phyloP scores from a whole-genome alignment of 139 green algal species.

The Astrephomene gubernaculifera region DNA sequence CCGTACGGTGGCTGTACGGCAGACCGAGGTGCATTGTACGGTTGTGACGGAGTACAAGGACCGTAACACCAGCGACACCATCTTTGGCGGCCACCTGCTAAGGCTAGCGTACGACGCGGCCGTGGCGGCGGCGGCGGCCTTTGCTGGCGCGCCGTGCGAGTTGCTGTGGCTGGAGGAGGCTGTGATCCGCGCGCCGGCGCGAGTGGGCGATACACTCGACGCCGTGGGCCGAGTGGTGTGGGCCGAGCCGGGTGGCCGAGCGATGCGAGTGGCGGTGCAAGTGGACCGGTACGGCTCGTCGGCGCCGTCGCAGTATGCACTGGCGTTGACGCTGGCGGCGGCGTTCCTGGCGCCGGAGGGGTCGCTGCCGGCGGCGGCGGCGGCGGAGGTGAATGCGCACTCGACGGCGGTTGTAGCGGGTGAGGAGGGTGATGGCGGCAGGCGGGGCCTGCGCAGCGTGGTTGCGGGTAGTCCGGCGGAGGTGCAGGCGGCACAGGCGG shows the following conservation, averaged over 20 bases:
- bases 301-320: not conserved
- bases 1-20: not conserved
- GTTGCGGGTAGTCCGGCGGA: not conserved
- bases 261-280: slow-evolving; percentile 15
- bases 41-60: slow-evolving; percentile 8
- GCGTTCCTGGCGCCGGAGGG: slow-evolving; percentile 19
- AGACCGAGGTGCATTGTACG: slow-evolving; percentile 7
- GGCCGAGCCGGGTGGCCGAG: not conserved
- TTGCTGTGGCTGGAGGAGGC: slow-evolving; percentile 40
- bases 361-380: not conserved
- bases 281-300: slow-evolving; percentile 3
- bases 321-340: slow-evolving; percentile 29
- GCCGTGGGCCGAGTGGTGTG: slow-evolving; percentile 18
- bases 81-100: slow-evolving; percentile 52
- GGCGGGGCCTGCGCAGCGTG: not conserved
- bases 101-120: slow-evolving; percentile 46
- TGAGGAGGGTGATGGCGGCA: not conserved
- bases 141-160: slow-evolving; percentile 26
- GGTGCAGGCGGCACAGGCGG: slow-evolving; percentile 10
- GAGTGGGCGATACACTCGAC: slow-evolving; percentile 29
- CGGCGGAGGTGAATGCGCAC: not conserved
- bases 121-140: not conserved
- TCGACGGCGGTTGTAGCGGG: no score
- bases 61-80: slow-evolving; percentile 48
- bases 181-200: slow-evolving; percentile 26